These are phyloP conservation scores for Microcyclospora pomicola DNA, from an alignment of 2,329 filamentous ascomycete genomes.

Conservation along the genomic window DNA sequence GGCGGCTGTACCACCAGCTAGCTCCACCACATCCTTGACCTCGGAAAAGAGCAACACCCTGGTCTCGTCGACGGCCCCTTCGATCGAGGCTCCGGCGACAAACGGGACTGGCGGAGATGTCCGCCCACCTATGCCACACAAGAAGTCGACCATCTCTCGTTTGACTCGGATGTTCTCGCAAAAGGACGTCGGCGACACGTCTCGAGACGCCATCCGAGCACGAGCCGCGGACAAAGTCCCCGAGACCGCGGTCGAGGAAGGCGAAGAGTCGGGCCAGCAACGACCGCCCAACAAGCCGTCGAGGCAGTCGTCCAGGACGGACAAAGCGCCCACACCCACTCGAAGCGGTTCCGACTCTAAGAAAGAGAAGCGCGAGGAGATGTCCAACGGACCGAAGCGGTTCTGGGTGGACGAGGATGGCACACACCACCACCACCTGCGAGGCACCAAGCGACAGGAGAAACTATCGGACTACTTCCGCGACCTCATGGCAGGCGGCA, in stretches of 20 bases:
- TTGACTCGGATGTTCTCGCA: slow-evolving; percentile 30
- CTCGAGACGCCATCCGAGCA: slow-evolving; percentile 10
- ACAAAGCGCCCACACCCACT: slow-evolving; percentile 8
- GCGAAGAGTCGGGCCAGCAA: slow-evolving; percentile 5
- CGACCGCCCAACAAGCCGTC: slow-evolving; percentile 16
- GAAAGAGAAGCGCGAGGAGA: slow-evolving; percentile 18
- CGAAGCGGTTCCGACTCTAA: slow-evolving; percentile 20
- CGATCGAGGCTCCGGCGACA: too few species aligned
- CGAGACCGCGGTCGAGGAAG: slow-evolving; percentile 15
- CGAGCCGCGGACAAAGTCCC: slow-evolving; percentile 16
- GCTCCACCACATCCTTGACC: too few species aligned
- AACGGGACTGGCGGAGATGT: too few species aligned
- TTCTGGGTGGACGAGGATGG: slow-evolving; percentile 51
- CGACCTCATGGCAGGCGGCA: slow-evolving; percentile 57
- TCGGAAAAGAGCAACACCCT: too few species aligned
- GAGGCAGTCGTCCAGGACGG: slow-evolving; percentile 18
- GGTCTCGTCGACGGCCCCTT: too few species aligned
- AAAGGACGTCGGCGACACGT: slow-evolving; percentile 16
- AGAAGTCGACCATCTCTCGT: slow-evolving; percentile 27
- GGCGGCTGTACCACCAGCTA: too few species aligned
- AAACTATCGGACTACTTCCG: slow-evolving; percentile 89
- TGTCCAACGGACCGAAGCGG: slow-evolving; percentile 21
- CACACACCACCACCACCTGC: slow-evolving; percentile 75
- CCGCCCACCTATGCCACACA: slow-evolving; percentile 12
- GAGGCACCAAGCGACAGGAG: slow-evolving; percentile 81